Conservation (phyloP, 495 filamentous ascomycete species). For the Viridothelium virens region DNA sequence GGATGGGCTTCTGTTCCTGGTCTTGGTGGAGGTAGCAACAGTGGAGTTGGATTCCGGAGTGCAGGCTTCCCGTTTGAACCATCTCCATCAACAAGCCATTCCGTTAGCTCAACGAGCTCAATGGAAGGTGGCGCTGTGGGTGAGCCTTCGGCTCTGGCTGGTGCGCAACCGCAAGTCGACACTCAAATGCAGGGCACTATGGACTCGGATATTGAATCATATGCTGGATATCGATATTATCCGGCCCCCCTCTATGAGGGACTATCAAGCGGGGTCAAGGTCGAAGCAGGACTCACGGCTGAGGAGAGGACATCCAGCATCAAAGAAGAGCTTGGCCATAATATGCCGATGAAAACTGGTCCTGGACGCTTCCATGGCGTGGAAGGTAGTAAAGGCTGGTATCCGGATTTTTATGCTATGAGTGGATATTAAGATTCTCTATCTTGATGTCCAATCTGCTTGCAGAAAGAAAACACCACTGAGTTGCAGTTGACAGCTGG, state of each 20-base stretch:
- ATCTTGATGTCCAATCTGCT: background rate
- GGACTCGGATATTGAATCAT: conserved; percentile 25
- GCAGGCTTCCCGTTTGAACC: conserved; percentile 28
- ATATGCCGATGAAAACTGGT: conserved; percentile 20
- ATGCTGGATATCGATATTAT: conserved; percentile 33
- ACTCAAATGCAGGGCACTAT: conserved; percentile 31
- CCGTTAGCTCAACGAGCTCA: conserved; percentile 33
- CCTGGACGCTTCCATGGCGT: conserved; percentile 32
- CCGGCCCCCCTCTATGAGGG: conserved; percentile 30
- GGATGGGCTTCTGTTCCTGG: conserved; percentile 19
- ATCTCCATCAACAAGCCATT: conserved; percentile 27
- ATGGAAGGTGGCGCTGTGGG: conserved; percentile 31
- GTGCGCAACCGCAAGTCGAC: conserved; percentile 18
- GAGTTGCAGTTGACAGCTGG: background rate
- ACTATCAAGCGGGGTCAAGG: conserved; percentile 17
- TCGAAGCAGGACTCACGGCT: conserved; percentile 12
- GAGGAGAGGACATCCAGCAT: conserved; percentile 22
- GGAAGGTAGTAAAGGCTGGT: conserved; percentile 31
- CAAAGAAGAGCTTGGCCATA: conserved; percentile 31
- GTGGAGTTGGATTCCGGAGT: conserved; percentile 12
- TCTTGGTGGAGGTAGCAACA: conserved; percentile 9
- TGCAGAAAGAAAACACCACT: background rate
- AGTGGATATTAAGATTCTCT: background rate
- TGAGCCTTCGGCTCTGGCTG: conserved; percentile 20
- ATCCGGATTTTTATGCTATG: conserved; percentile 25